Base-by-base conservation (phyloP, 345 rosid species). In the Populus nigra region DNA sequence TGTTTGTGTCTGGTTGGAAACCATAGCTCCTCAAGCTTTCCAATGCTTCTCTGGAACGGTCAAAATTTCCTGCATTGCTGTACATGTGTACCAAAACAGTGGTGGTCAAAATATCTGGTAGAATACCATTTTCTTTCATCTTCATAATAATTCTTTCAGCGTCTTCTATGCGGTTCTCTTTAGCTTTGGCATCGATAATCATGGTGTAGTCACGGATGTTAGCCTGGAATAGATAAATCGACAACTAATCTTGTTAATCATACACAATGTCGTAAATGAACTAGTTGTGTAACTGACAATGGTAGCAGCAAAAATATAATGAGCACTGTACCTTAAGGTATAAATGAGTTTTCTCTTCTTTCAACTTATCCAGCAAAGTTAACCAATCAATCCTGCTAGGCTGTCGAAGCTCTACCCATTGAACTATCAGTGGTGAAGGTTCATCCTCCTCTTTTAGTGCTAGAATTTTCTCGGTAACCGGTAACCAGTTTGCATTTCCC, bases 381-480 rank as follows among this genome's bases (percentile, higher is more conserved):
- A 86, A 84, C 99, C 98, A 92, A 77, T 96, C 98, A 78, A 92
- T 84, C 83, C 92, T 91, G 81, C 76, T 85, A 73, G 98, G 99
- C 77, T 90, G 85, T 62, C 89, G 77, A 67, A 93, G 93, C 84
- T 96, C 91, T 72, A 41, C 83, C 98, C 96, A 96, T 73, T 93
- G 91, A 68, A 87, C 86, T 78, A 93, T 74, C 50, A 91, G 76
- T 2, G 78, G 87, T 31, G 91, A 91, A 77, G 91, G 91, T 76
- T 93, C 98, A 80, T 92, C 97, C 76, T 83, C 88, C 80, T 78
- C 88, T 69, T 86, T 74, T 76, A 93, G 45, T 16, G 90, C 85
- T 80, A 91, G 80, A 53, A 96, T 91, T 81, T 88, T 92, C 83
- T 92, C 97, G 66, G 78, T 86, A 74, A 88, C 87, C 77, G 66